These are phyloP conservation scores for Dimargaris verticillata DNA, from an alignment of 192 early-diverging fungal species.

Conservation along the genomic window DNA sequence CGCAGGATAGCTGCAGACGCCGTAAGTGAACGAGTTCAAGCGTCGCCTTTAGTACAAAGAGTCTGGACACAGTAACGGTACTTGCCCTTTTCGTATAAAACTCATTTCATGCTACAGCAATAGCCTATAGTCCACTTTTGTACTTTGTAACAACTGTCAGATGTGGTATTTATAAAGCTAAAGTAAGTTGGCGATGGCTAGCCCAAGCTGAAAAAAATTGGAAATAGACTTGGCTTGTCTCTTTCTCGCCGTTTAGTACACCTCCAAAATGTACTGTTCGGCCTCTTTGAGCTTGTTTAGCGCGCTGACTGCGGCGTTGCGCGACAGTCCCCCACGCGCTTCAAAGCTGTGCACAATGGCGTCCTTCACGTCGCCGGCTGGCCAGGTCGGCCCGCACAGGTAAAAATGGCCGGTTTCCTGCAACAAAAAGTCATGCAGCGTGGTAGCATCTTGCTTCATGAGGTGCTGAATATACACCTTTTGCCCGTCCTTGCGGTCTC, in stretches of 20 bases:
- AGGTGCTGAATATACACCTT: slow-evolving; percentile 96
- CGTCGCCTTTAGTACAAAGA: no score
- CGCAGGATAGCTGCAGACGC: no score
- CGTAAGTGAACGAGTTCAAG: no score
- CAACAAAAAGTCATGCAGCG: slow-evolving; percentile 60
- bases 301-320: slow-evolving; percentile 47
- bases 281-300: slow-evolving; percentile 85
- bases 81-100: no score
- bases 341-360: slow-evolving; percentile 45
- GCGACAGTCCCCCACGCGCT: slow-evolving; percentile 19
- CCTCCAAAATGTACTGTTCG: slow-evolving; percentile 85
- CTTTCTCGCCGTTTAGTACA: slow-evolving; percentile 34
- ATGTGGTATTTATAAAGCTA: no score
- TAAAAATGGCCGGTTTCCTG: slow-evolving; percentile 75
- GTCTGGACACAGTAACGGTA: no score
- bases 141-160: no score
- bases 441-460: slow-evolving; percentile 69
- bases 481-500: slow-evolving; percentile 54
- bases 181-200: no score
- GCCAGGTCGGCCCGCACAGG: slow-evolving; percentile 96
- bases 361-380: slow-evolving; percentile 82
- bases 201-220: no score
- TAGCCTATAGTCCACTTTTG: no score
- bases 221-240: no score
- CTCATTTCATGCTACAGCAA: no score